These are phyloP conservation scores for Prunus davidiana DNA, from an alignment of 306 rosid species.

Conservation along the genomic window DNA sequence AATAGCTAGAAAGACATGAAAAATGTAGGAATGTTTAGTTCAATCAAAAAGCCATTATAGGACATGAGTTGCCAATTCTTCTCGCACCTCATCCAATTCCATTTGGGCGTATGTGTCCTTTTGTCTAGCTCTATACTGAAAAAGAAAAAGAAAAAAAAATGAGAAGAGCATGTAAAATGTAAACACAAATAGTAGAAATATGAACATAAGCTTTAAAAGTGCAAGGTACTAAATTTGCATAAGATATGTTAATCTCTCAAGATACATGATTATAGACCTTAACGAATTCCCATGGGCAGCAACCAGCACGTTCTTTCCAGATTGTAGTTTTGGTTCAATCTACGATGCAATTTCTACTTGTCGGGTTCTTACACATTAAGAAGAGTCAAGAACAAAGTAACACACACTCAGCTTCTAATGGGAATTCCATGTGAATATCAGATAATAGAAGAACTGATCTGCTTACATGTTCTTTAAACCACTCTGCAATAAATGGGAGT, in stretches of 20 bases:
- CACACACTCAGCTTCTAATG: background rate
- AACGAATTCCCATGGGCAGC: conserved; percentile 79
- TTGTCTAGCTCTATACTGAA: no score
- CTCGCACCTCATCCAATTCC: no score
- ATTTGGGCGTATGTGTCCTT: no score
- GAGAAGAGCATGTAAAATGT: no score
- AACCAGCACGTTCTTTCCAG: conserved; percentile 73
- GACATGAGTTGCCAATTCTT: no score
- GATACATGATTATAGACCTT: conserved; percentile 80
- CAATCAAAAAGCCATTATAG: no score
- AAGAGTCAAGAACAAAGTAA: background rate
- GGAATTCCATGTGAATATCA: background rate
- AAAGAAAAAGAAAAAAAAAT: no score
- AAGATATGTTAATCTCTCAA: conserved; percentile 51
- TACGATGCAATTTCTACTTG: conserved; percentile 31
- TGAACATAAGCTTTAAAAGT: no score
- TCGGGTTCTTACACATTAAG: conserved; percentile 6
- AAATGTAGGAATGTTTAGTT: no score
- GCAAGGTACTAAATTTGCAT: no score
- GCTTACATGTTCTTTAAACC: conserved; percentile 76
- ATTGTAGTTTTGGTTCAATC: conserved; percentile 72
- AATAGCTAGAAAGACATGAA: no score
- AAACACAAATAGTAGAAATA: no score
- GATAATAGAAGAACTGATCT: background rate
- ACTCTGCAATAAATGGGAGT: conserved; percentile 94